Conservation (phyloP, 345 rosid genomes). For the Lumnitzera littorea region DNA sequence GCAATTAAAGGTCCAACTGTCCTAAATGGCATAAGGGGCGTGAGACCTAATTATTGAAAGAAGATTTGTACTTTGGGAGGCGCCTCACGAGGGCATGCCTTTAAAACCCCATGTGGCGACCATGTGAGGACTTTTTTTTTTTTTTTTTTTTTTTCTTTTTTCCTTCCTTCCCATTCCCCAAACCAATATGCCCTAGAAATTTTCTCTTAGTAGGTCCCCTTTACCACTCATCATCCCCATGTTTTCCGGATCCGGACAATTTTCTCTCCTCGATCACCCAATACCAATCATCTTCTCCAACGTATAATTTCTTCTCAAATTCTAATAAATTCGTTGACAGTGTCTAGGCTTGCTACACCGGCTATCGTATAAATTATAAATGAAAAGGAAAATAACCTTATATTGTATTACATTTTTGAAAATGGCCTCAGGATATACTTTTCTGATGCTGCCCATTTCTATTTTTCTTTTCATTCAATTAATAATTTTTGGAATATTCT, state of each 20-base stretch:
- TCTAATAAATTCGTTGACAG: too few species aligned
- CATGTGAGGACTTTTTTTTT: constrained; percentile 26
- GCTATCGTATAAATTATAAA: too few species aligned
- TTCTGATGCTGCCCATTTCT: too few species aligned
- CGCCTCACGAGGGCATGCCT: background rate
- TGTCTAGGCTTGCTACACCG: too few species aligned
- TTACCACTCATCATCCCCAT: constrained; percentile 28
- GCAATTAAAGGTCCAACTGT: constrained; percentile 1
- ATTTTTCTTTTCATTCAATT: too few species aligned
- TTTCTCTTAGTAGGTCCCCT: constrained; percentile 21
- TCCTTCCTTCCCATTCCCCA: constrained; percentile 7
- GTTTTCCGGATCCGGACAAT: constrained; percentile 68
- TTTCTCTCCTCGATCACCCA: constrained; percentile 3
- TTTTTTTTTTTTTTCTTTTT: background rate
- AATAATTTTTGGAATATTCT: too few species aligned
- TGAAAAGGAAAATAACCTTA: too few species aligned
- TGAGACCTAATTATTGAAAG: constrained; percentile 7
- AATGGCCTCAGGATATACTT: too few species aligned
- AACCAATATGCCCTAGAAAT: constrained; percentile 24
- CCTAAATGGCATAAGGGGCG: background rate
- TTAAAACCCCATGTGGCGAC: constrained; percentile 46
- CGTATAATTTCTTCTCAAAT: too few species aligned
- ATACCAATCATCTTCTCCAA: too few species aligned
- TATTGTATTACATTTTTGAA: too few species aligned
- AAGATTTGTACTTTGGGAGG: constrained; percentile 6